Evolutionary conservation across 805 yeast genomes (phyloP).

Genomic region (Grigorovia humatica): DNA sequence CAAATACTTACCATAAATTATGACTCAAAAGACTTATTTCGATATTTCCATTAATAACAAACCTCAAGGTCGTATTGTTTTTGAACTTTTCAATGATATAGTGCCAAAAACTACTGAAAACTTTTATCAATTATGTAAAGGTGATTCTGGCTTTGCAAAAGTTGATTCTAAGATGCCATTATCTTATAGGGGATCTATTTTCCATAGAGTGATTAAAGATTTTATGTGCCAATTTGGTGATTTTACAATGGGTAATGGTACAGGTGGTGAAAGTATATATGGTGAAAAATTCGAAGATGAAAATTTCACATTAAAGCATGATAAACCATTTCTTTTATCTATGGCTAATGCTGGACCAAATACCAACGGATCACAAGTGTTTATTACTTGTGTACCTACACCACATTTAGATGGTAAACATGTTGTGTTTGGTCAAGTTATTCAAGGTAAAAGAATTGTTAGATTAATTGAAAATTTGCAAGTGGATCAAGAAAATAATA

Average conservation of each 20-base stretch:
- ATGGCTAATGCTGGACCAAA: constrained; percentile 97
- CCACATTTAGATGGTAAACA: constrained; percentile 95
- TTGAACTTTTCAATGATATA: constrained; percentile 60
- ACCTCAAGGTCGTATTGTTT: constrained; percentile 63
- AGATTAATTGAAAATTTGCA: constrained; percentile 64
- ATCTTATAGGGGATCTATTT: constrained; percentile 71
- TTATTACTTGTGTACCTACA: constrained; percentile 84
- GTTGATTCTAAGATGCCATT: constrained; percentile 39
- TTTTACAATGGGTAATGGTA: constrained; percentile 61
- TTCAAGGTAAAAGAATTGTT: constrained; percentile 71
- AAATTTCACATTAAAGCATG: constrained; percentile 66
- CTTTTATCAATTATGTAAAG: constrained; percentile 81
- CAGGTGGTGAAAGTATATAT: constrained; percentile 76
- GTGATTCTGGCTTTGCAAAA: constrained; percentile 48
- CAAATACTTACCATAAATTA: background rate
- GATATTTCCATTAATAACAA: constrained; percentile 69
- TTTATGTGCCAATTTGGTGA: constrained; percentile 97
- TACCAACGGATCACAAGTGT: constrained; percentile 94
- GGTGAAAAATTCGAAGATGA: constrained; percentile 89
- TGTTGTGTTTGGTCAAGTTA: constrained; percentile 88
- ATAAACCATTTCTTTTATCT: constrained; percentile 75
- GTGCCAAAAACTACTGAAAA: constrained; percentile 88
- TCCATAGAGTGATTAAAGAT: constrained; percentile 82
- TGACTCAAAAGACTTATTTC: constrained; percentile 50
- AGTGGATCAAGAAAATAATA: constrained; percentile 52